Evolutionary conservation across 306 rosid species (phyloP).

Genomic region (Citrullus mucosospermus): DNA sequence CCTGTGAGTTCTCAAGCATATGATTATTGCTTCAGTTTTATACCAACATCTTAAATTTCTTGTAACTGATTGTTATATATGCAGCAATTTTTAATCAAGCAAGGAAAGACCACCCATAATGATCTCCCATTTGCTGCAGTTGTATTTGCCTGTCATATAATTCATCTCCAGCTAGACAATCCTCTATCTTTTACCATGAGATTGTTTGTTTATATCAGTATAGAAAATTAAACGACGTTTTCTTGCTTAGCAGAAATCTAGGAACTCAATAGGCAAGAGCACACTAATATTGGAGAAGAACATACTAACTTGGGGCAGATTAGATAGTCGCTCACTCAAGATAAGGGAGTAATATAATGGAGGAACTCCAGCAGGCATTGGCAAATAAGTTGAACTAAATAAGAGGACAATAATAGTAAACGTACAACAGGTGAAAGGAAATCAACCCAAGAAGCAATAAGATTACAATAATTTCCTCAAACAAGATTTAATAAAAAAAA

Average conservation of each 20-base stretch:
- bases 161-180: neutral
- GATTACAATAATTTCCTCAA: neutral
- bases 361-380: neutral
- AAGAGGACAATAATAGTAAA: neutral
- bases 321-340: neutral
- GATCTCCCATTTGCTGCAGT: neutral
- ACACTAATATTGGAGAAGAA: neutral
- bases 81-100: neutral
- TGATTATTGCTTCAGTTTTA: neutral
- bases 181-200: neutral
- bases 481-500: neutral
- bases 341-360: neutral
- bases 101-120: neutral
- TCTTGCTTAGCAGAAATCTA: neutral
- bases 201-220: neutral
- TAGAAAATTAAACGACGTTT: neutral
- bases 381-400: neutral
- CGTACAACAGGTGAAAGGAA: neutral
- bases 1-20: constrained; percentile 47
- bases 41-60: neutral
- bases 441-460: neutral
- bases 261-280: neutral
- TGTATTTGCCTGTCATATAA: neutral
- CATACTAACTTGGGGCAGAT: neutral
- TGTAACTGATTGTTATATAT: neutral